These are phyloP conservation scores for Hapsidospora chrysogenum DNA, from an alignment of 495 filamentous ascomycete species.

Conservation along the genomic window DNA sequence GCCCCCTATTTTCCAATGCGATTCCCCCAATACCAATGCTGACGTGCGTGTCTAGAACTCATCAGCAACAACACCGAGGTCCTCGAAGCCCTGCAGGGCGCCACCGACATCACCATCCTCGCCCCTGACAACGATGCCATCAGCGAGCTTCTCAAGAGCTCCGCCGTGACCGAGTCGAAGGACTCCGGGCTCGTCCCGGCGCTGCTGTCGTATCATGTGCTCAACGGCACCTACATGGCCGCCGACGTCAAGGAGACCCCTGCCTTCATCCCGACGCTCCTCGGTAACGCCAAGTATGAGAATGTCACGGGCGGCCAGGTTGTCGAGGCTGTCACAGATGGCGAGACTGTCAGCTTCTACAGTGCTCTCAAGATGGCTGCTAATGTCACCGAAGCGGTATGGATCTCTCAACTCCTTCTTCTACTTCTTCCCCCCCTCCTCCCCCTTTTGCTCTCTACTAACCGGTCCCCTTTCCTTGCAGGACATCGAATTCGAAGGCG, in stretches of 20 bases:
- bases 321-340: slow-evolving; percentile 13
- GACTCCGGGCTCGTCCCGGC: slow-evolving; percentile 20
- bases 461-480: too few species aligned
- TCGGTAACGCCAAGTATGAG: slow-evolving; percentile 31
- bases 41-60: too few species aligned
- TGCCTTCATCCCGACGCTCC: slow-evolving; percentile 36
- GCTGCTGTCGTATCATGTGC: slow-evolving; percentile 47
- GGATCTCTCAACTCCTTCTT: too few species aligned
- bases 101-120: slow-evolving; percentile 42
- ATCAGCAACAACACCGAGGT: too few species aligned
- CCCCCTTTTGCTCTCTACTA: too few species aligned
- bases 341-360: slow-evolving; percentile 19
- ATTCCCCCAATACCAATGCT: too few species aligned
- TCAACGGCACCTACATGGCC: slow-evolving; percentile 34
- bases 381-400: slow-evolving; percentile 10
- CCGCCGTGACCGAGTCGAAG: slow-evolving; percentile 10
- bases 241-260: slow-evolving; percentile 24
- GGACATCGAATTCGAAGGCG: background rate
- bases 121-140: slow-evolving; percentile 49
- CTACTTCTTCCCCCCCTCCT: too few species aligned
- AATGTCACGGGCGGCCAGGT: slow-evolving; percentile 25
- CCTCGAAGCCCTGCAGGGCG: slow-evolving; percentile 17
- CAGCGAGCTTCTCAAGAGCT: slow-evolving; percentile 15
- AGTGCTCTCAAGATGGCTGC: slow-evolving; percentile 19
- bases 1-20: too few species aligned